These are phyloP conservation scores for Phymatotrichopsis omnivora DNA, from an alignment of 2,329 filamentous ascomycete genomes.

Conservation along the genomic window DNA sequence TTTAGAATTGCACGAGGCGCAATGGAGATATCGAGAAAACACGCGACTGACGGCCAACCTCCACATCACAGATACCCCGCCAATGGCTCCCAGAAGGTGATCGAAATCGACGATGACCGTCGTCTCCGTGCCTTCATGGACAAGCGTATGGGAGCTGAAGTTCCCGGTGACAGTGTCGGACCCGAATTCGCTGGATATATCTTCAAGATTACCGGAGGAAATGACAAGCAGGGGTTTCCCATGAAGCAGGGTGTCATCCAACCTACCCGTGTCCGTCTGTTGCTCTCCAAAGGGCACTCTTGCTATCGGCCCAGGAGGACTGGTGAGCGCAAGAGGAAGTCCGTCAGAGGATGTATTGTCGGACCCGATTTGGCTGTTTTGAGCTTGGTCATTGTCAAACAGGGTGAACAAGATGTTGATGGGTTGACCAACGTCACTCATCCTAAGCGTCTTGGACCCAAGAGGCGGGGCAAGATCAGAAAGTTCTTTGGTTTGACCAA, in stretches of 20 bases:
- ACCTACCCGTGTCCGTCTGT: slow-evolving; percentile 94
- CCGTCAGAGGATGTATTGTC: slow-evolving; percentile 97
- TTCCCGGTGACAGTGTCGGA: slow-evolving; percentile 86
- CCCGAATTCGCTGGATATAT: slow-evolving; percentile 99
- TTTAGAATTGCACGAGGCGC: background rate
- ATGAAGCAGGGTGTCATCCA: slow-evolving; percentile 99
- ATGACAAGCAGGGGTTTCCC: slow-evolving; percentile 99
- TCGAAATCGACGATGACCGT: slow-evolving; percentile 98
- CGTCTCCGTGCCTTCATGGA: slow-evolving; percentile 99
- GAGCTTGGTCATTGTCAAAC: slow-evolving; percentile 92
- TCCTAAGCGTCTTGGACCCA: slow-evolving; percentile 98
- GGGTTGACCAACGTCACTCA: slow-evolving; percentile 95
- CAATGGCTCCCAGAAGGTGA: slow-evolving; percentile 99
- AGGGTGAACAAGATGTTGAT: slow-evolving; percentile 88
- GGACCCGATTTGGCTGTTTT: slow-evolving; percentile 90
- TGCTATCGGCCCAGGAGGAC: slow-evolving; percentile 98
- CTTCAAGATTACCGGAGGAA: slow-evolving; percentile 98
- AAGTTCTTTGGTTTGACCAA: slow-evolving; percentile 99
- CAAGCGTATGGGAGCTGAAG: slow-evolving; percentile 72
- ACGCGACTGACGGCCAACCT: slow-evolving; percentile 13
- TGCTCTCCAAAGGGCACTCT: slow-evolving; percentile 92
- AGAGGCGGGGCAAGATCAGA: slow-evolving; percentile 99
- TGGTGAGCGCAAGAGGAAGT: slow-evolving; percentile 99
- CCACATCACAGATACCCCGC: slow-evolving; percentile 58
- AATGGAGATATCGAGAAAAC: slow-evolving; percentile 1